Conservation (phyloP, 495 filamentous ascomycete genomes). For the Lineolata rhizophorae region DNA sequence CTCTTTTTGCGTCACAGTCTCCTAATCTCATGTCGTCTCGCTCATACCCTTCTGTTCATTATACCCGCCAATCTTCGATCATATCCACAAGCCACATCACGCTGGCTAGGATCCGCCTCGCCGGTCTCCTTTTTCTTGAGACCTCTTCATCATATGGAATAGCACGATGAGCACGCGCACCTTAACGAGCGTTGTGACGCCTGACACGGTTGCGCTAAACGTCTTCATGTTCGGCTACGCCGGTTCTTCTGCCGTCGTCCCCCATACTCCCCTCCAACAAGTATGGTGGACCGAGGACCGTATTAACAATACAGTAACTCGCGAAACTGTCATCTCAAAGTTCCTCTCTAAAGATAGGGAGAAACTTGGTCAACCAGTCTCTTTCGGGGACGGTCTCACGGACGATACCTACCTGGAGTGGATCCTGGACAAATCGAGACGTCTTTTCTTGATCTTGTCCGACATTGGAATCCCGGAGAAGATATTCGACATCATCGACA, state of each 20-base stretch:
- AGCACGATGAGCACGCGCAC: constrained; percentile 10
- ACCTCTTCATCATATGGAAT: neutral
- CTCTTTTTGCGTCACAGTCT: too few species aligned
- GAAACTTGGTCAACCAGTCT: constrained; percentile 43
- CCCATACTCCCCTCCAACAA: constrained; percentile 16
- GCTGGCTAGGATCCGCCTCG: too few species aligned
- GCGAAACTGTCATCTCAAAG: constrained; percentile 43
- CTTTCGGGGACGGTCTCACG: constrained; percentile 75
- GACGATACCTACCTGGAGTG: constrained; percentile 84
- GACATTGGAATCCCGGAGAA: constrained; percentile 62
- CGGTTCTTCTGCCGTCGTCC: constrained; percentile 17
- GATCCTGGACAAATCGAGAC: constrained; percentile 59
- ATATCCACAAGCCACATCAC: neutral
- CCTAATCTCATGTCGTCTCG: too few species aligned
- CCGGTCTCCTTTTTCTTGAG: too few species aligned
- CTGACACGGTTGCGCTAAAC: constrained; percentile 17
- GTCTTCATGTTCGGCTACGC: constrained; percentile 20
- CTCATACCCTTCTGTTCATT: too few species aligned
- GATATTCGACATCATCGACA: constrained; percentile 70
- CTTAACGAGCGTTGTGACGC: constrained; percentile 11
- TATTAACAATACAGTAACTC: constrained; percentile 49
- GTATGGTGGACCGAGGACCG: constrained; percentile 63
- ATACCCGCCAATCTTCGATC: neutral
- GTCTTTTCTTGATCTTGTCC: constrained; percentile 62
- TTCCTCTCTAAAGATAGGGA: constrained; percentile 40